Conservation (phyloP, 2,329 filamentous ascomycete genomes). For the Cladosporium sp. region DNA sequence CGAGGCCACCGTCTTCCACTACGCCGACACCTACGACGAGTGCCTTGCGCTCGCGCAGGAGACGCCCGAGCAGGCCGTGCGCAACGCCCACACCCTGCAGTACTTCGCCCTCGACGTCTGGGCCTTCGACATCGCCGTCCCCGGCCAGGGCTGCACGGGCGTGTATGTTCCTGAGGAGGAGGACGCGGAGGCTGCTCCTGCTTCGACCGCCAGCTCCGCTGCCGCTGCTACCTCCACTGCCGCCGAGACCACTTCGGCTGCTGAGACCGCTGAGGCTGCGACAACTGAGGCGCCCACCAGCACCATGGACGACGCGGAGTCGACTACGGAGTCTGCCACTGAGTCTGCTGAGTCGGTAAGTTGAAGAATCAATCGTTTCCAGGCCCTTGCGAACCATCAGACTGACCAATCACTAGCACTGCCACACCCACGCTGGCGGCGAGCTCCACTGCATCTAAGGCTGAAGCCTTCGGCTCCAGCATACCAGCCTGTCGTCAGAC, state of each 20-base stretch:
- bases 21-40: constrained; percentile 52
- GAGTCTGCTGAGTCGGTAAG: constrained; percentile 54
- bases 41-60: constrained; percentile 49
- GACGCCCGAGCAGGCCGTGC: constrained; percentile 43
- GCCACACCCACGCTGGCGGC: constrained; percentile 24
- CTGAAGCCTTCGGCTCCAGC: not conserved
- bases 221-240: constrained; percentile 13
- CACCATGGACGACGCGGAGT: constrained; percentile 11
- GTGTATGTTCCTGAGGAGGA: constrained; percentile 22
- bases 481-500: not conserved
- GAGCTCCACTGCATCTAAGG: constrained; percentile 21
- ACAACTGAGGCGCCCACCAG: constrained; percentile 5
- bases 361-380: too few relatives aligned
- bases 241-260: constrained; percentile 4
- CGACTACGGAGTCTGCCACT: constrained; percentile 50
- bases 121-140: constrained; percentile 58
- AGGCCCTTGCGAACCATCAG: not conserved
- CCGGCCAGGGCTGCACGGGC: constrained; percentile 57
- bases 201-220: constrained; percentile 5
- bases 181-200: constrained; percentile 5
- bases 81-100: constrained; percentile 58
- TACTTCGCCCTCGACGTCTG: constrained; percentile 65
- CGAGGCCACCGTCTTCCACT: constrained; percentile 57
- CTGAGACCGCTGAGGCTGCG: constrained; percentile 12
- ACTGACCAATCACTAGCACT: constrained; percentile 21